Evolutionary conservation across 441 rosid species (phyloP).

Genomic region (Pelargonium australe): DNA sequence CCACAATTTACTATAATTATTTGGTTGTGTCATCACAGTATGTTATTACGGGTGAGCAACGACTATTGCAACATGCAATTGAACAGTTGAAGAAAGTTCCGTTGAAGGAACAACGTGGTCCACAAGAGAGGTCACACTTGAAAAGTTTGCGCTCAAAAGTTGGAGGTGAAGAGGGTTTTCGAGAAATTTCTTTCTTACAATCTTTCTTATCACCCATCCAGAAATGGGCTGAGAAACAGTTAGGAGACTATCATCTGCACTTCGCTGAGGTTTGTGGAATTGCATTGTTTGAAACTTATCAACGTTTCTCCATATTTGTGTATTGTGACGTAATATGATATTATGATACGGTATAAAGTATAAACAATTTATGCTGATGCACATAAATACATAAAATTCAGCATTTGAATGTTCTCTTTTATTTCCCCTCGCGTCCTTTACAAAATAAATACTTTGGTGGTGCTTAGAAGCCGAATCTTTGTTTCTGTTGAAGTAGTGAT

Average conservation of each 20-base stretch:
- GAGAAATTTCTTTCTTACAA: slow-evolving; percentile 58
- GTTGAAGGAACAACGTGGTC: slow-evolving; percentile 86
- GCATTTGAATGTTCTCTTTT: not conserved
- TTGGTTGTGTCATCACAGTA: slow-evolving; percentile 52
- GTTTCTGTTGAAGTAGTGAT: not conserved
- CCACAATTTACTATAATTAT: not conserved
- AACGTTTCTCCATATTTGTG: not conserved
- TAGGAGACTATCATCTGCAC: slow-evolving; percentile 85
- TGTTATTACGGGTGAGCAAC: slow-evolving; percentile 76
- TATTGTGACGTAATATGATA: not conserved
- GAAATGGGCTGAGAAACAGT: slow-evolving; percentile 87
- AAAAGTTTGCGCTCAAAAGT: slow-evolving; percentile 65
- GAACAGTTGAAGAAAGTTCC: slow-evolving; percentile 88
- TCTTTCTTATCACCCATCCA: slow-evolving; percentile 85
- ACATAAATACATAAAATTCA: not conserved
- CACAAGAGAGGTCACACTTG: slow-evolving; percentile 93
- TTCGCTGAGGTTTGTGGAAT: slow-evolving; percentile 66
- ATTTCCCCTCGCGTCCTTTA: not conserved
- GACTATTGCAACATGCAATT: slow-evolving; percentile 77
- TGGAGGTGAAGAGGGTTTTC: slow-evolving; percentile 57
- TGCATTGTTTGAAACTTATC: not conserved
- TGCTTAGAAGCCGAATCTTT: slow-evolving; percentile 7
- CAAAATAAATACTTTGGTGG: slow-evolving; percentile 3
- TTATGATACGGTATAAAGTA: not conserved
- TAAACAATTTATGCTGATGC: not conserved